Evolutionary conservation across 2,329 filamentous ascomycete genomes (phyloP).

Genomic region (Verticillium tricorpus): DNA sequence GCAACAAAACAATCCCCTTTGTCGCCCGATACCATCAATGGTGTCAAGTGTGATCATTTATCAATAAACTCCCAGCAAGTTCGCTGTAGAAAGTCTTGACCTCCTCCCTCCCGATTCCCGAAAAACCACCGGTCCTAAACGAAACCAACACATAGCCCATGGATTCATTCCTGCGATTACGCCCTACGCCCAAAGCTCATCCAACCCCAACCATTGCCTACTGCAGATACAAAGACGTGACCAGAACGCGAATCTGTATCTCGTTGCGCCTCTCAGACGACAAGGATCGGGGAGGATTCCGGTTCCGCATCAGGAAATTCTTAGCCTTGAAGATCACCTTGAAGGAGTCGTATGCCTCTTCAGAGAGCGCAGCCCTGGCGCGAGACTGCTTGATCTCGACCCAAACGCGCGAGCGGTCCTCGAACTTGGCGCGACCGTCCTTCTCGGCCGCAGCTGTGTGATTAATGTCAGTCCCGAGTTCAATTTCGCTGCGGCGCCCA

Average conservation of each 20-base stretch:
- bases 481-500: not conserved
- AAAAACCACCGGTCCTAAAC: too few relatives aligned
- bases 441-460: not conserved
- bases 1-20: too few relatives aligned
- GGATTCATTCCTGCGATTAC: too few relatives aligned
- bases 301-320: not conserved
- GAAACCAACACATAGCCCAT: too few relatives aligned
- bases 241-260: conserved; percentile 2
- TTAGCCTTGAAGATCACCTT: not conserved
- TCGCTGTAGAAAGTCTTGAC: too few relatives aligned
- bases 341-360: not conserved
- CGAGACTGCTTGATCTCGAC: not conserved
- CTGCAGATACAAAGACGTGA: not conserved
- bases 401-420: not conserved
- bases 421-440: not conserved
- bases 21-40: too few relatives aligned
- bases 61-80: too few relatives aligned
- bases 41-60: too few relatives aligned
- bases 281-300: not conserved
- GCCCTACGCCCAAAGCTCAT: too few relatives aligned
- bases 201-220: not conserved
- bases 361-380: not conserved
- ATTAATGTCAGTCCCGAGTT: not conserved
- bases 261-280: not conserved
- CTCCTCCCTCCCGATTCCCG: too few relatives aligned